Conservation (phyloP, 306 rosid genomes). For the Casuarina glauca region DNA sequence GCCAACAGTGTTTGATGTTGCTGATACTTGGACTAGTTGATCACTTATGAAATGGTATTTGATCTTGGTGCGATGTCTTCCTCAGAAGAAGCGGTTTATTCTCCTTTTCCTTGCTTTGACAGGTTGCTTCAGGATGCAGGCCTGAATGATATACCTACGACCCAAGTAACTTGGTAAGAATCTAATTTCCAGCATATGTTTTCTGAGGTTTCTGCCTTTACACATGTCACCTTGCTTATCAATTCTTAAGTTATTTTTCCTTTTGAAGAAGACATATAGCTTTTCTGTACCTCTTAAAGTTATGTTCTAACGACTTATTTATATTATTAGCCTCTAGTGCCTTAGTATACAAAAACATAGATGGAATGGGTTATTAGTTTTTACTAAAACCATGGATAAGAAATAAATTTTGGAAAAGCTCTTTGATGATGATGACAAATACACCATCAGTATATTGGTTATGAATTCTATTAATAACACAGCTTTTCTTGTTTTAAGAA, state of each 20-base stretch:
- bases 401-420: not conserved
- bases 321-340: not conserved
- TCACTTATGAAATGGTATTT: not conserved
- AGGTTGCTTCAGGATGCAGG: slow-evolving; percentile 93
- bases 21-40: not conserved
- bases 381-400: not conserved
- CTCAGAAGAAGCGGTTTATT: not conserved
- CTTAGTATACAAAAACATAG: not conserved
- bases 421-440: no score
- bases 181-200: slow-evolving; percentile 2
- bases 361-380: not conserved
- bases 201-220: slow-evolving; percentile 1
- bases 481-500: no score
- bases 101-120: slow-evolving; percentile 22
- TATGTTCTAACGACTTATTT: not conserved
- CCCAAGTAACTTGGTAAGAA: slow-evolving; percentile 80
- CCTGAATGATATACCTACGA: slow-evolving; percentile 68
- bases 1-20: not conserved
- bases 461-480: no score
- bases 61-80: slow-evolving; percentile 4
- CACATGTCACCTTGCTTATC: slow-evolving; percentile 4
- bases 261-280: not conserved
- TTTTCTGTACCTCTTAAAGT: not conserved
- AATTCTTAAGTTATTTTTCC: not conserved
- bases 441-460: no score